Evolutionary conservation across 2,329 filamentous ascomycete genomes (phyloP), one percentile per base, ranked within the genome.

Genomic region (Kalmusia sp.): DNA sequence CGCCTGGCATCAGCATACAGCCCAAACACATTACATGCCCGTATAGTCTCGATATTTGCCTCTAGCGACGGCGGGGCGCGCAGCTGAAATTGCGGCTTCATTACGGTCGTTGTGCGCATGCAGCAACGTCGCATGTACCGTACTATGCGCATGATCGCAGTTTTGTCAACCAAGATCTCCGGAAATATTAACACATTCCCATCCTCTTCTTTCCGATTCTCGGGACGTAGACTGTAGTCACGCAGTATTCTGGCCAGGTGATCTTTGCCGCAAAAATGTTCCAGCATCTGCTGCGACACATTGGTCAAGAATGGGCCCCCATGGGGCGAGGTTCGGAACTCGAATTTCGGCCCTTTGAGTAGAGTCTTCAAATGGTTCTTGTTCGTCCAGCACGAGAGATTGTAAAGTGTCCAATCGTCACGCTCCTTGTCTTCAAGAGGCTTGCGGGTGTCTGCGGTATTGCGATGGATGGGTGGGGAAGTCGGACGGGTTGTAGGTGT

Each of bases 71-170:
- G 28, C 11, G 41, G 41, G 9, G 41, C 41, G 11, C 21, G 28
- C 24, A 45, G 28, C 28, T 45, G 41, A 12, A 45, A 45, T 15
- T 45, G 28, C 6, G 41, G 41, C n/a, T 45, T 45, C 12, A 25
- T 45, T 8, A 45, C 6, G 9, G 41, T 45, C 12, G 41, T 34
- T 2, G 41, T 45, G 41, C 41, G 41, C 17, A 33, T 34, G 41
- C 41, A 45, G 19, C 41, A 45, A 2, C 41, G 41, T 6, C 41
- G 41, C 41, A 45, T 45, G 19, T 45, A 45, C n/a, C 41, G 41
- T 3, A 34, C 12, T 9, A 45, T 17, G 4, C 41, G 15, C 41
- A 45, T 33, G 11, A 45, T 24, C 15, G 41, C 41, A 8, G 28
- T 45, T 6, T 19, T 15, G 14, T 34, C 28, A 12, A 45, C 41